Evolutionary conservation across 78 protist genomes (phyloP).

Genomic region (Anaeramoeba flamelloides): DNA sequence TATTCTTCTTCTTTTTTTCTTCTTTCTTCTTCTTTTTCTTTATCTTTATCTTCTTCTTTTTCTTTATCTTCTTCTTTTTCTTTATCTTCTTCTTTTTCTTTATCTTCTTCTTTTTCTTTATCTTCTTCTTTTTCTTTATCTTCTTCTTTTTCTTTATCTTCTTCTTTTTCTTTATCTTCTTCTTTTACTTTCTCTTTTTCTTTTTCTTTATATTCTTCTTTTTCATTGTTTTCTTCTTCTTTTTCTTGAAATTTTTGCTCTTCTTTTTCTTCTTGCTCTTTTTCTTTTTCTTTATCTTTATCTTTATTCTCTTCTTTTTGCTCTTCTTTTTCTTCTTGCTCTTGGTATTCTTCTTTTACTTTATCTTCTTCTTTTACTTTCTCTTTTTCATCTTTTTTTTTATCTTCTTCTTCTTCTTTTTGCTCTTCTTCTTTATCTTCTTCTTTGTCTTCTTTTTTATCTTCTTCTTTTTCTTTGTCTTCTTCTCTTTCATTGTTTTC

Average conservation of each 20-base stretch:
- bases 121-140: neutral
- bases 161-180: neutral
- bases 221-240: neutral
- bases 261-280: neutral
- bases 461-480: no score
- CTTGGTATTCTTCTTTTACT: no score
- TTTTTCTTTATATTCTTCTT: neutral
- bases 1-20: neutral
- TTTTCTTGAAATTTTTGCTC: neutral
- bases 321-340: no score
- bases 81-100: neutral
- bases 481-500: no score
- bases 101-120: neutral
- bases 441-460: no score
- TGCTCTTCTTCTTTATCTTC: no score
- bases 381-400: no score
- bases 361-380: no score
- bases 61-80: neutral
- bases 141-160: neutral
- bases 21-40: neutral
- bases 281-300: no score
- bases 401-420: no score
- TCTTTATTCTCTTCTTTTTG: no score
- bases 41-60: neutral
- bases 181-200: neutral